These are phyloP conservation scores for Fistulinella cinereoalba DNA, from an alignment of 1,284 basidiomycete genomes.

Conservation along the genomic window DNA sequence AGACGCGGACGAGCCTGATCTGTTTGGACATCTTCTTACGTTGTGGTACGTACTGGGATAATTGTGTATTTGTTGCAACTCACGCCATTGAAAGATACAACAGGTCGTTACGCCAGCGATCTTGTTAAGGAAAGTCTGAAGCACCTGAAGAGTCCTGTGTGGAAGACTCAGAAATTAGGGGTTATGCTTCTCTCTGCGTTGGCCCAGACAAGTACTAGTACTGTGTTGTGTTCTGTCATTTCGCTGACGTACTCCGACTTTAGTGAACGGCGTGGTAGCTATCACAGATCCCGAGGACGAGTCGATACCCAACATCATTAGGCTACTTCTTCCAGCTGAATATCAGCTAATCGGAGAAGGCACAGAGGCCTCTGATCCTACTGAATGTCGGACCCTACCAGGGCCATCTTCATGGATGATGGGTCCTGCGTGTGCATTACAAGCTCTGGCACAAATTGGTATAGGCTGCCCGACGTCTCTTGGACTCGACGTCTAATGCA, in stretches of 20 bases:
- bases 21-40: conserved; percentile 22
- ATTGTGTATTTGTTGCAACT: neutral
- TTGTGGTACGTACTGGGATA: neutral
- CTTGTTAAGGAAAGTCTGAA: conserved; percentile 15
- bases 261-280: conserved; percentile 15
- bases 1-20: conserved; percentile 23
- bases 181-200: conserved; percentile 26
- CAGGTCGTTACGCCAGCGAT: conserved; percentile 5
- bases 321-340: conserved; percentile 18
- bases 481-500: neutral
- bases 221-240: too few species aligned
- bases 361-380: too few species aligned
- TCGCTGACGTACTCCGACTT: too few species aligned
- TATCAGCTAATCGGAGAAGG: conserved; percentile 8
- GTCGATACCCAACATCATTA: conserved; percentile 11
- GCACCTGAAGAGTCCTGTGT: conserved; percentile 5
- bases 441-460: conserved; percentile 10
- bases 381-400: too few species aligned
- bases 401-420: conserved; percentile 5
- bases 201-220: conserved; percentile 21
- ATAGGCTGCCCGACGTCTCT: neutral
- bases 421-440: conserved; percentile 16
- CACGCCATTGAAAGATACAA: conserved; percentile 1
- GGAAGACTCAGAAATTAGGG: conserved; percentile 26
- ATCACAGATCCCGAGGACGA: too few species aligned